Evolutionary conservation across 164 flowering plant species (phyloP), one percentile per base, ranked within the genome.

Genomic region (Macadamia tetraphylla): DNA sequence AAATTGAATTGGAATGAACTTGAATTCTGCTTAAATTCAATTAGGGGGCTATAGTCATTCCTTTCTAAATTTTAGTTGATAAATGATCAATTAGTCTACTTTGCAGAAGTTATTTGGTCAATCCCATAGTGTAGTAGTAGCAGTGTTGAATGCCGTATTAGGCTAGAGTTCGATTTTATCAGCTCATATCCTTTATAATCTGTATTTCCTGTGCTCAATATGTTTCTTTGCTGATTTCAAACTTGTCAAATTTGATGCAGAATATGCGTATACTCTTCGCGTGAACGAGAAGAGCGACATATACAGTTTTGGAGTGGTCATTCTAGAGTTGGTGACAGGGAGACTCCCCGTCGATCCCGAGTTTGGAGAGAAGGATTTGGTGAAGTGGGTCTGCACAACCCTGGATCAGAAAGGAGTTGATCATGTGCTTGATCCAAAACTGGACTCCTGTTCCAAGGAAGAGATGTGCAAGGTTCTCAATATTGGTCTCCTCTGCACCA

Each of bases 261-360:
- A 83, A 67, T 83, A 83, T 42, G 84, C 81, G 0, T 83, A 83
- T 40, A 83, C 86, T 9, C 77, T 83, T 14, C 60, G 81, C 31
- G 86, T 81, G 73, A 83, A 79, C 35, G 86, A 83, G 60, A 81
- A 83, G 80, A 83, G 86, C 42, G 86, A 83, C 61, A 79, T 81
- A 6, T 83, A 83, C 70, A 83, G 84, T 69, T 83, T 83, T 61
- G 86, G 86, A 11, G 84, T 83, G 61, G 86, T 83, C 29, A 40
- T 83, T 31, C 67, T 83, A 6, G 86, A 83, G 76, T 57, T 83
- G 75, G 79, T 81, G n/a, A 81, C 86, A 0, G 86, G 86, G 3
- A 75, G 71, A 52, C 74, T 44, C 29, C 82, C 86, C 1, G 43
- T 64, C 23, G 84, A 76, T 64, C 73, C 79, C 6, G 82, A 81